Evolutionary conservation across 2,329 filamentous ascomycete species (phyloP).

Genomic region (Fusarium hostae): DNA sequence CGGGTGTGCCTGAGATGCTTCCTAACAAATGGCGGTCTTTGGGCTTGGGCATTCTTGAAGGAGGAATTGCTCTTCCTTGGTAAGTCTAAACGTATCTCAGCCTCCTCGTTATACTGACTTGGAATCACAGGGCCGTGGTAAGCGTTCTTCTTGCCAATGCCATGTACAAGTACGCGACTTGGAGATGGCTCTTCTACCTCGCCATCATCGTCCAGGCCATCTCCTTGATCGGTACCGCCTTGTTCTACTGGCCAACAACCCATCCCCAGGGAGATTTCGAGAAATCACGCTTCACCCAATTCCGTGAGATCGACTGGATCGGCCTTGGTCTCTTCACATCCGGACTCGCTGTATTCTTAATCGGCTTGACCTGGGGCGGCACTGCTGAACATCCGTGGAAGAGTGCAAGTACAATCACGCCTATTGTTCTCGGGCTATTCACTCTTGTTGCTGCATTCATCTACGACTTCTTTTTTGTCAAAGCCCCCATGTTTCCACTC

Average conservation of each 20-base stretch:
- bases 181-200: conserved; percentile 24
- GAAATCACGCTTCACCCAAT: conserved; percentile 15
- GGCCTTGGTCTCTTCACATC: not conserved
- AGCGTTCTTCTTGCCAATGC: not conserved
- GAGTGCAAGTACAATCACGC: conserved; percentile 2
- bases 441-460: not conserved
- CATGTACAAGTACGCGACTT: conserved; percentile 6
- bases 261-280: conserved; percentile 23
- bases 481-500: conserved; percentile 9
- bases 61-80: conserved; percentile 16
- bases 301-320: conserved; percentile 20
- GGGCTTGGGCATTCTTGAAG: conserved; percentile 13
- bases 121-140: not conserved
- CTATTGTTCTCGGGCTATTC: not conserved
- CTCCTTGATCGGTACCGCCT: conserved; percentile 4
- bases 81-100: not conserved
- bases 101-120: rapidly evolving
- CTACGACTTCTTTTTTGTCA: conserved; percentile 8
- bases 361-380: conserved; percentile 22
- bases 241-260: conserved; percentile 22
- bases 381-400: conserved; percentile 8
- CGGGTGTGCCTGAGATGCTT: conserved; percentile 22
- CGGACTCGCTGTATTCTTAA: conserved; percentile 4
- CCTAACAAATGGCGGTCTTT: conserved; percentile 25
- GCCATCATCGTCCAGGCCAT: conserved; percentile 19